Conservation (phyloP, 2,329 filamentous ascomycete species). For the Aspergillus spinulosporus region DNA sequence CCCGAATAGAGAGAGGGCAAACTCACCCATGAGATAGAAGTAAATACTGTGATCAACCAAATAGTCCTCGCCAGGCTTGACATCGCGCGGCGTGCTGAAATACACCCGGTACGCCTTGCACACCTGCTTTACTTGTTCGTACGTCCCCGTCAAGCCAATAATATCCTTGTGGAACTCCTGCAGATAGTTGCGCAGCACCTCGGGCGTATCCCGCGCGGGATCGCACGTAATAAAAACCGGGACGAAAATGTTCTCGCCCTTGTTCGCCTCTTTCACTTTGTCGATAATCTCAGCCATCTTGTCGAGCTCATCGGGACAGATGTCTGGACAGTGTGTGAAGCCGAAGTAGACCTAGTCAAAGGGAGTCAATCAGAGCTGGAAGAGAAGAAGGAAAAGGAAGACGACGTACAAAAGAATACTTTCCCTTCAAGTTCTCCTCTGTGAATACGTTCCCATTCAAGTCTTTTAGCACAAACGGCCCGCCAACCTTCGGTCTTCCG, state of each 20-base stretch:
- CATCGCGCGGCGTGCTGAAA: slow-evolving; percentile 85
- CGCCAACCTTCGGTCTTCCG: slow-evolving; percentile 89
- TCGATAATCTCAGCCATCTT: slow-evolving; percentile 99
- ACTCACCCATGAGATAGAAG: slow-evolving; percentile 90
- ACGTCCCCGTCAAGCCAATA: slow-evolving; percentile 86
- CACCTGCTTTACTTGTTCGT: slow-evolving; percentile 87
- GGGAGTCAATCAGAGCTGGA: slow-evolving; percentile 3
- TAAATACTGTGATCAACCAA: slow-evolving; percentile 98
- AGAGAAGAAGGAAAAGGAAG: not conserved
- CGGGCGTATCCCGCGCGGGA: slow-evolving; percentile 83
- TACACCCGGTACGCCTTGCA: slow-evolving; percentile 98
- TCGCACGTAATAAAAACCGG: slow-evolving; percentile 96
- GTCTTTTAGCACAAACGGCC: slow-evolving; percentile 78
- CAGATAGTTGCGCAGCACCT: slow-evolving; percentile 81
- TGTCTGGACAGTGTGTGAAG: slow-evolving; percentile 97
- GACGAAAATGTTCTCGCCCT: slow-evolving; percentile 53
- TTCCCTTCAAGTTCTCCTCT: slow-evolving; percentile 78
- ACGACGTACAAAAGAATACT: slow-evolving; percentile 60
- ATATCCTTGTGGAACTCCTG: slow-evolving; percentile 86
- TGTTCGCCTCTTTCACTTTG: slow-evolving; percentile 49
- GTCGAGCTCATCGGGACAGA: slow-evolving; percentile 97
- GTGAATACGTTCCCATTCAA: slow-evolving; percentile 77
- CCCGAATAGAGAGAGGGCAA: not conserved
- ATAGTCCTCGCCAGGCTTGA: slow-evolving; percentile 93
- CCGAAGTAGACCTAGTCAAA: slow-evolving; percentile 82